A percentile compares a stretch with the other conserved stretches of the same genome.
Evolutionary conservation across 306 rosid genomes (phyloP).

Genomic region (Cyamopsis tetragonoloba): DNA sequence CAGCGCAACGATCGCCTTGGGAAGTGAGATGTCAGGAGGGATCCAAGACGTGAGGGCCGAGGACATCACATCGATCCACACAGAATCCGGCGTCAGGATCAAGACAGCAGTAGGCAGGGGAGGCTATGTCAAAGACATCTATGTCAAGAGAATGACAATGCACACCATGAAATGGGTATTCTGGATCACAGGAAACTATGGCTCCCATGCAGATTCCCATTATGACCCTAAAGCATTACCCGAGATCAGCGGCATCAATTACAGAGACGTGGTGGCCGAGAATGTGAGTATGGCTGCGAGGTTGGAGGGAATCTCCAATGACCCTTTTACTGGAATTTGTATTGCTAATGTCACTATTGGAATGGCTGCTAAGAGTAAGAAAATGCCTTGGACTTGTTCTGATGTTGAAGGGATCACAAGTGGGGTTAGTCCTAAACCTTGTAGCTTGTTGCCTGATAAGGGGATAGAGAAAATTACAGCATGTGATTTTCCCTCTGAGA

Average conservation of each 20-base stretch:
- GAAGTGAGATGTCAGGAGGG: conserved; percentile 87
- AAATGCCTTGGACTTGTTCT: conserved; percentile 67
- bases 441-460: conserved; percentile 53
- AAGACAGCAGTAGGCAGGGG: conserved; percentile 78
- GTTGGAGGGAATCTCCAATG: conserved; percentile 68
- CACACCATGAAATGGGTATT: conserved; percentile 80
- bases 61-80: conserved; percentile 53
- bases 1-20: conserved; percentile 75
- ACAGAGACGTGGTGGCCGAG: conserved; percentile 60
- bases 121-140: conserved; percentile 74
- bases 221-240: conserved; percentile 70
- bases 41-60: conserved; percentile 74
- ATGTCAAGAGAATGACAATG: conserved; percentile 53
- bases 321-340: conserved; percentile 69
- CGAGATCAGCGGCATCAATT: conserved; percentile 48
- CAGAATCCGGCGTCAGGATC: conserved; percentile 72
- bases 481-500: conserved; percentile 61
- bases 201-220: conserved; percentile 61
- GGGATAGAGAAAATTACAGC: conserved; percentile 31
- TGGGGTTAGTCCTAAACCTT: conserved; percentile 65
- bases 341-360: conserved; percentile 64
- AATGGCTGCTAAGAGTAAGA: conserved; percentile 61
- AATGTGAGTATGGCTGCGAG: conserved; percentile 64
- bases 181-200: conserved; percentile 77
- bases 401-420: conserved; percentile 61